Conservation (phyloP, 139 green algal genomes). For the Tetradesmus obliquus region DNA sequence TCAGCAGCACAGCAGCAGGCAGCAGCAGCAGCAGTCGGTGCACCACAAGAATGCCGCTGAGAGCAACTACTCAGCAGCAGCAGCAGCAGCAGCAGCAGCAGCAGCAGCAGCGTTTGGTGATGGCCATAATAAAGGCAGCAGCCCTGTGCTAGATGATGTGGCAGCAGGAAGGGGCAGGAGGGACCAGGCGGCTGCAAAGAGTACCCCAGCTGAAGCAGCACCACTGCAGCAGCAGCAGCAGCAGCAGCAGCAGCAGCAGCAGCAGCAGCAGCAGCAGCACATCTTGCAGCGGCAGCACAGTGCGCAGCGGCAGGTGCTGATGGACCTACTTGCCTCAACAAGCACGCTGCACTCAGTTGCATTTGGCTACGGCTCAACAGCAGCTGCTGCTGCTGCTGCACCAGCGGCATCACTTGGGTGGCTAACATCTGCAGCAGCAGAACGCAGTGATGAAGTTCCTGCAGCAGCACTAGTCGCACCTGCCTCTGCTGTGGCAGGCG, state of each 20-base stretch:
- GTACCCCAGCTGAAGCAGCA: too few relatives aligned
- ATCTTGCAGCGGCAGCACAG: background rate
- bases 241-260: background rate
- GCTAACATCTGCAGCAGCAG: background rate
- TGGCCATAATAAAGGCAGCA: background rate
- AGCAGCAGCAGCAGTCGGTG: background rate
- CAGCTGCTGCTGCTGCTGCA: background rate
- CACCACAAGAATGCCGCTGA: background rate
- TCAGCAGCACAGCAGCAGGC: background rate
- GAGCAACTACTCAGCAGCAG: background rate
- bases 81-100: background rate
- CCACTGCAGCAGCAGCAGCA: background rate
- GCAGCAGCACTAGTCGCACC: too few relatives aligned
- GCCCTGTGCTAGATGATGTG: background rate
- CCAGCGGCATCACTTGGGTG: background rate
- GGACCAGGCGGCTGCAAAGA: background rate
- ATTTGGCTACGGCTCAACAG: background rate
- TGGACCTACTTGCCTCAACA: background rate
- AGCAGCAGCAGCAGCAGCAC: background rate
- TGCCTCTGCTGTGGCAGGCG: background rate
- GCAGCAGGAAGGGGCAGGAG: background rate
- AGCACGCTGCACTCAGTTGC: background rate
- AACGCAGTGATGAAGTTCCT: too few relatives aligned
- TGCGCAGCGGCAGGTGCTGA: background rate
- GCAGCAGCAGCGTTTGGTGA: background rate